These are phyloP conservation scores for Ettlia oleoabundans DNA, from an alignment of 139 green algal species.

Conservation along the genomic window DNA sequence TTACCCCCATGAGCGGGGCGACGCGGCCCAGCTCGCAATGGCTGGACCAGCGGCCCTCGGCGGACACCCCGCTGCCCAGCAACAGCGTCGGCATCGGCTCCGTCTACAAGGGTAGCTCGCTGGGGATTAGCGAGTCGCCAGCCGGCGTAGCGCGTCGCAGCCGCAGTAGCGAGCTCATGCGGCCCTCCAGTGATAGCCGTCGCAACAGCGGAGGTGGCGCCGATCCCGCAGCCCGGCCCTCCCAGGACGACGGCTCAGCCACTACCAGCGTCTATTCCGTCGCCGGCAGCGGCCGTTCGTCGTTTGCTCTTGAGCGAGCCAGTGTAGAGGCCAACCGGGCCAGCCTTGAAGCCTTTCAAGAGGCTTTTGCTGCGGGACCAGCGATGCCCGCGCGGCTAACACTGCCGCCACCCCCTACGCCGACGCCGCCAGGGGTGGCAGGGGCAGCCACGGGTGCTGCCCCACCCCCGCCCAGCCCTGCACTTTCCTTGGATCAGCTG, in stretches of 20 bases:
- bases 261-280: background rate
- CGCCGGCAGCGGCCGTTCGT: slow-evolving; percentile 26
- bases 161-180: slow-evolving; percentile 6
- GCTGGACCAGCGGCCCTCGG: slow-evolving; percentile 29
- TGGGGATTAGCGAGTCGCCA: background rate
- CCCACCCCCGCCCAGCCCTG: background rate
- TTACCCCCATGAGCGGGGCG: slow-evolving; percentile 13
- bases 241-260: background rate
- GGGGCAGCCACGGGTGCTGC: background rate
- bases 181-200: background rate
- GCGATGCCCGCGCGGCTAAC: background rate
- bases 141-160: background rate
- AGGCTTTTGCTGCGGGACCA: background rate
- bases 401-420: background rate
- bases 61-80: slow-evolving; percentile 20
- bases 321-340: slow-evolving; percentile 51
- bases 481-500: slow-evolving; percentile 1
- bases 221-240: background rate
- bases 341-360: slow-evolving; percentile 54
- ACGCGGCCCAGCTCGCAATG: background rate
- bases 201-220: background rate
- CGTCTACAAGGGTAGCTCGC: background rate
- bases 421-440: no score
- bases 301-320: slow-evolving; percentile 52
- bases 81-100: background rate